Evolutionary conservation across 1,139 yeast genomes (phyloP).

Genomic region (Yamadazyma pseudoaaseri): DNA sequence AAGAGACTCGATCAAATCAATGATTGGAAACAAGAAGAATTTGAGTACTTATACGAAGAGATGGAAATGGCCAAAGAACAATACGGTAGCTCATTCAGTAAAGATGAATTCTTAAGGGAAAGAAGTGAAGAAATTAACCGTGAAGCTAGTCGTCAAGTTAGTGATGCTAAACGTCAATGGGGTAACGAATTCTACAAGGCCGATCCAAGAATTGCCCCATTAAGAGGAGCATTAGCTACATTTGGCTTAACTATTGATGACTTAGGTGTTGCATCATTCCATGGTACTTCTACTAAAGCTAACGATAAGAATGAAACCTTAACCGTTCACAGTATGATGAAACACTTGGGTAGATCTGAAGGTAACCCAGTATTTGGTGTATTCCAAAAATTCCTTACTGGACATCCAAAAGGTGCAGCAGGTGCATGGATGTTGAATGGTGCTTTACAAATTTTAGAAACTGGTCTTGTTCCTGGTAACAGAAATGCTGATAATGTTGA

Average conservation of each 20-base stretch:
- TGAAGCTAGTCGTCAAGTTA: constrained; percentile 82
- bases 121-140: constrained; percentile 84
- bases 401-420: constrained; percentile 99
- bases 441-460: constrained; percentile 86
- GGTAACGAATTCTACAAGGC: constrained; percentile 92
- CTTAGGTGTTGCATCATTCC: constrained; percentile 97
- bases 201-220: constrained; percentile 94
- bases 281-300: constrained; percentile 97
- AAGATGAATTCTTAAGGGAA: constrained; percentile 62
- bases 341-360: constrained; percentile 92
- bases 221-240: constrained; percentile 95
- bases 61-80: constrained; percentile 65
- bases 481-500: constrained; percentile 98
- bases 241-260: constrained; percentile 93
- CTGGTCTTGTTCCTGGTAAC: constrained; percentile 98
- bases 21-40: constrained; percentile 82
- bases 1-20: constrained; percentile 77
- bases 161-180: constrained; percentile 89
- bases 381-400: constrained; percentile 97
- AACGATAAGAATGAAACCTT: constrained; percentile 97
- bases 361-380: constrained; percentile 98
- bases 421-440: constrained; percentile 99
- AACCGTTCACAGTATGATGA: constrained; percentile 87
- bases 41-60: constrained; percentile 50
- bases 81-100: constrained; percentile 55